Evolutionary conservation across 2,329 filamentous ascomycete genomes (phyloP), one percentile per base, ranked within the genome.

Genomic region (Colletotrichum destructivum): DNA sequence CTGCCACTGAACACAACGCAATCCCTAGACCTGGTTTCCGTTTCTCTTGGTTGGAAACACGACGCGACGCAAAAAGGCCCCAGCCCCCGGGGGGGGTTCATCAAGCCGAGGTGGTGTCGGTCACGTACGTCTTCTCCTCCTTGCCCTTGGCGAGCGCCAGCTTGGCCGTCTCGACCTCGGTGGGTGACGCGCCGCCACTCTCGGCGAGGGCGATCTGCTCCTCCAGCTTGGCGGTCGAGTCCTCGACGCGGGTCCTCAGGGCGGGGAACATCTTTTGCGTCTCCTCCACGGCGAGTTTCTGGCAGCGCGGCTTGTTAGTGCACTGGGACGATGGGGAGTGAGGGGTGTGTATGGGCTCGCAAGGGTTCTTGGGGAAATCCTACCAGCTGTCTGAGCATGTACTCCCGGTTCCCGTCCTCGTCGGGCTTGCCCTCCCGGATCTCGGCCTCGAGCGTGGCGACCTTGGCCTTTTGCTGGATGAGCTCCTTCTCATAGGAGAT

Each of bases 401-500:
- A 98, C 75, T 93, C 91, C 61, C 89, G 90, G 82, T 98, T 98
- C 76, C 91, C 90, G 73, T 93, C 93, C 11, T 89, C 88, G 64
- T 88, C 86, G 18, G 81, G 84, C 4, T 82, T 81, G 35, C 82
- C 84, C n/a, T 78, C 81, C 52, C 85, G 81, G 42, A 89, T 81
- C 76, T 93, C 90, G 55, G 87, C 85, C 80, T 91, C 87, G 21
- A 97, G 87, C 80, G 91, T 90, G 80, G 88, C 84, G 74, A 97
- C 88, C 68, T 93, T 90, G 73, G 88, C 88, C 76, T 93, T 88
- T 80, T 98, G 95, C 75, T 92, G 87, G 74, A 88, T 85, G 23
- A 95, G 88, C 82, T 99, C 96, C 79, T 93, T 93, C 86, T 95
- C 93, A 84, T 99, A 98, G 77, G 92, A 96, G 49, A 89, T 86